Evolutionary conservation across 768 basidiomycete species (phyloP).

Genomic region (Mycena floridula): DNA sequence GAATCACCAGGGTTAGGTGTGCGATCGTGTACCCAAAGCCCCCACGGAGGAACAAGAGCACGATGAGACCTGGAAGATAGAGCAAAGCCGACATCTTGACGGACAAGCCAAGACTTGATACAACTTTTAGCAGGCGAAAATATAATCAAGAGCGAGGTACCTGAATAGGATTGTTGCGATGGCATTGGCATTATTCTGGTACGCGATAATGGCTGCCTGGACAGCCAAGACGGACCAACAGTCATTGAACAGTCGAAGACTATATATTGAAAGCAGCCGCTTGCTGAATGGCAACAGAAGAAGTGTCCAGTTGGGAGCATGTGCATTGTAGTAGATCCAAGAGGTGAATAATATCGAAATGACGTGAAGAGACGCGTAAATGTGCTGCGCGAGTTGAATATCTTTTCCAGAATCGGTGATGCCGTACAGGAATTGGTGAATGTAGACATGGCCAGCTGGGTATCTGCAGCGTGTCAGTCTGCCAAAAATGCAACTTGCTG

Average conservation of each 20-base stretch:
- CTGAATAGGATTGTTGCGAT: constrained; percentile 66
- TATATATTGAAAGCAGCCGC: constrained; percentile 89
- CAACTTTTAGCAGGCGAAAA: not conserved
- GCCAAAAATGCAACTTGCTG: constrained; percentile 5
- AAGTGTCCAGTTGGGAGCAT: constrained; percentile 66
- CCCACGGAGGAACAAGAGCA: constrained; percentile 71
- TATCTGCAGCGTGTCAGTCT: constrained; percentile 48
- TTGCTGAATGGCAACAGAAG: constrained; percentile 82
- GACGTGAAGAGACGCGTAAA: constrained; percentile 75
- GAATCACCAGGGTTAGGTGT: constrained; percentile 40
- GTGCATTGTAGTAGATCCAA: constrained; percentile 59
- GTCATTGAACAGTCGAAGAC: constrained; percentile 91
- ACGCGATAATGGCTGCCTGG: constrained; percentile 62
- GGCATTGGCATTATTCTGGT: constrained; percentile 53
- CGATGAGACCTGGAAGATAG: constrained; percentile 83
- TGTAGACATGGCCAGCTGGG: constrained; percentile 87
- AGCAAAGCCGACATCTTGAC: constrained; percentile 94
- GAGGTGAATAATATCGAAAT: constrained; percentile 57
- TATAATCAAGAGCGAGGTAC: constrained; percentile 19
- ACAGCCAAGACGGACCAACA: constrained; percentile 74
- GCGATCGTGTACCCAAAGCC: constrained; percentile 50
- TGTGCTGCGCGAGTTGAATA: constrained; percentile 62
- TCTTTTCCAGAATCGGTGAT: constrained; percentile 58
- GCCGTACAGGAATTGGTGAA: constrained; percentile 65
- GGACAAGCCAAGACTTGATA: constrained; percentile 69